Conservation (phyloP, 805 yeast species). For the Zygotorulaspora sp. region DNA sequence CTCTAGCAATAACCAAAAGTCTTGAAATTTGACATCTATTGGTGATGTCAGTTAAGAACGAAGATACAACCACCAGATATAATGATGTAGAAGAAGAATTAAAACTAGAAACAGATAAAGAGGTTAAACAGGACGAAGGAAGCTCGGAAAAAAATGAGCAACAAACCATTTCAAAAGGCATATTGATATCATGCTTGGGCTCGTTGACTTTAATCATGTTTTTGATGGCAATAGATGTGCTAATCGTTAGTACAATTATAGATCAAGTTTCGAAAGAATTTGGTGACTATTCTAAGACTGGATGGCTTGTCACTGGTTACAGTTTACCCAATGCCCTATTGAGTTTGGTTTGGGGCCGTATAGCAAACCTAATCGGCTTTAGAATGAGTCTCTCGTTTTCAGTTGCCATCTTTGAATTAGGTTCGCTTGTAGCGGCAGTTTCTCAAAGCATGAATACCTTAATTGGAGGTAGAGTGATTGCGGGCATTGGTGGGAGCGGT, state of each 20-base stretch:
- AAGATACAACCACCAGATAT: no score
- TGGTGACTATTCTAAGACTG: constrained; percentile 45
- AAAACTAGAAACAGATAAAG: neutral
- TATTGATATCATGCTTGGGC: constrained; percentile 4
- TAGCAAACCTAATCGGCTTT: constrained; percentile 54
- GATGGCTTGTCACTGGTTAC: constrained; percentile 56
- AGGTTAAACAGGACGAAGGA: no score
- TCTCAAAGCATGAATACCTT: constrained; percentile 53
- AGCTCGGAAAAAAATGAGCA: neutral
- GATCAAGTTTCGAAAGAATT: constrained; percentile 48
- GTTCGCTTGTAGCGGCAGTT: constrained; percentile 55
- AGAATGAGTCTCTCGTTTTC: constrained; percentile 45
- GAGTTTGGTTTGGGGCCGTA: constrained; percentile 54
- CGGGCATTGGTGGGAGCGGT: constrained; percentile 70
- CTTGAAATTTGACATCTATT: no score
- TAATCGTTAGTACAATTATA: constrained; percentile 49
- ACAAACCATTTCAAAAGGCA: neutral
- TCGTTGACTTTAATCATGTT: constrained; percentile 23
- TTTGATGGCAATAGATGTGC: constrained; percentile 49
- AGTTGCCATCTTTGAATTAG: constrained; percentile 51
- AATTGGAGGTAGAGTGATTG: constrained; percentile 64
- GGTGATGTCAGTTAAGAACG: no score
- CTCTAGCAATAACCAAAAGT: no score
- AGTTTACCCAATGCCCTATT: constrained; percentile 49
- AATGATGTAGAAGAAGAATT: neutral